phyloP scores from a whole-genome alignment of 1,139 yeast species.

The Spathaspora sp. region DNA sequence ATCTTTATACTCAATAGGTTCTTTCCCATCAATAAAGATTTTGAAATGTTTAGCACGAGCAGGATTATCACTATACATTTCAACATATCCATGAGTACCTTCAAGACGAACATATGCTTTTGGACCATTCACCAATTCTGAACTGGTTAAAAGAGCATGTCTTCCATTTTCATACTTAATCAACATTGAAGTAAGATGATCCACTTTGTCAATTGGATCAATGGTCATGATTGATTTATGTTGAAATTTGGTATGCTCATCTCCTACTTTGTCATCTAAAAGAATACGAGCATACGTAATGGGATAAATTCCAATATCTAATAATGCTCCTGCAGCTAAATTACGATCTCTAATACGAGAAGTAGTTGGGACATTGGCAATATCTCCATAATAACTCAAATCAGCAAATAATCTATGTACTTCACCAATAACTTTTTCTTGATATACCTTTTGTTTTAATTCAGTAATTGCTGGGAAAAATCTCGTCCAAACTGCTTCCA shows the following conservation, averaged over 20 bases:
- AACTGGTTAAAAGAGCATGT: slow-evolving; percentile 36
- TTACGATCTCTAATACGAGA: slow-evolving; percentile 40
- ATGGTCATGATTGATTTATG: slow-evolving; percentile 32
- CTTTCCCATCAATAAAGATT: slow-evolving; percentile 25
- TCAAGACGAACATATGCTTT: slow-evolving; percentile 35
- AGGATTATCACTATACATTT: slow-evolving; percentile 35
- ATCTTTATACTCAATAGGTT: slow-evolving; percentile 26
- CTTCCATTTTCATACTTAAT: slow-evolving; percentile 33
- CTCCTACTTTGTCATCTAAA: slow-evolving; percentile 33
- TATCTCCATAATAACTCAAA: slow-evolving; percentile 34
- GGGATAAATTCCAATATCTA: slow-evolving; percentile 61
- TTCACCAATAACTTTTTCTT: slow-evolving; percentile 48
- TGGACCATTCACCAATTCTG: slow-evolving; percentile 29
- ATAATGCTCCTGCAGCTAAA: slow-evolving; percentile 61
- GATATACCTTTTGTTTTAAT: slow-evolving; percentile 40
- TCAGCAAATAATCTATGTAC: slow-evolving; percentile 42
- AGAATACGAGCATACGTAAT: slow-evolving; percentile 48
- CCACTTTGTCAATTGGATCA: slow-evolving; percentile 32
- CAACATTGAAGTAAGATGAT: slow-evolving; percentile 34
- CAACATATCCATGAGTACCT: slow-evolving; percentile 38
- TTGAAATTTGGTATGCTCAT: slow-evolving; percentile 26
- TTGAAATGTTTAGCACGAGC: slow-evolving; percentile 31
- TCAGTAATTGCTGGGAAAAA: slow-evolving; percentile 52
- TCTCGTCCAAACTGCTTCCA: slow-evolving; percentile 71
- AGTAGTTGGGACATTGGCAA: slow-evolving; percentile 23